Evolutionary conservation across 768 basidiomycete genomes (phyloP), one percentile per base, ranked within the genome.

Genomic region (Lactifluus volemus): DNA sequence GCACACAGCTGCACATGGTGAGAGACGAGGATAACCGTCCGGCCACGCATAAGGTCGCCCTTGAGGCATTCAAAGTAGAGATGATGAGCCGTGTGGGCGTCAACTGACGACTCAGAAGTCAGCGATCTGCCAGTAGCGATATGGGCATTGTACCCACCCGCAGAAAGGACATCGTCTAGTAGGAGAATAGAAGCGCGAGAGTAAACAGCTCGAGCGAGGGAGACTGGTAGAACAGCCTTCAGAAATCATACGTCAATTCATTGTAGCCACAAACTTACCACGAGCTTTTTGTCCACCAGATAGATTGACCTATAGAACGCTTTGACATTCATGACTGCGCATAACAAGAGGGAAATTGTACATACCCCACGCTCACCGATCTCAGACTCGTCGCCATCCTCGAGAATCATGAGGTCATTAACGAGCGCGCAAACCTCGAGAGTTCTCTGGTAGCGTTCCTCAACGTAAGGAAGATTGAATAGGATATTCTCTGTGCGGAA

Each of bases 1-100:
- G 84, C 80, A 68, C 91, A 93, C 4, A 98, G 79, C 68, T 93
- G 89, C 38, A 97, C 89, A 68, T 96, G 93, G 69, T 99, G 96
- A 3, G 95, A 97, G 53, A 97, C 93, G 25, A 98, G 78, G 49
- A 98, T 78, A 52, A 96, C 75, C 0, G 95, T 97, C 50, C 94
- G 79, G 17, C 83, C 84, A n/a, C 75, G 72, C 70, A 93, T 78
- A 45, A 97, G 75, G 50, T 88, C 84, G 8, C 95, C 93, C 64
- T 80, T 78, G 21, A 98, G 76, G 67, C 92, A 94, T 55, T 91
- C 78, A 19, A 83, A 77, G 67, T 86, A 87, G 48, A 98, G 81
- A 73, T 90, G 88, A 64, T 86, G 83, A 0, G 92, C 88, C 0
- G 91, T 93, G 66, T 86, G 84, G 1, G 84, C 92, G 68, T 98